Percentiles rank a stretch among this genome's conserved stretches.
Conservation (phyloP, 176 grass and related monocot genomes). For the Avena insularis region DNA sequence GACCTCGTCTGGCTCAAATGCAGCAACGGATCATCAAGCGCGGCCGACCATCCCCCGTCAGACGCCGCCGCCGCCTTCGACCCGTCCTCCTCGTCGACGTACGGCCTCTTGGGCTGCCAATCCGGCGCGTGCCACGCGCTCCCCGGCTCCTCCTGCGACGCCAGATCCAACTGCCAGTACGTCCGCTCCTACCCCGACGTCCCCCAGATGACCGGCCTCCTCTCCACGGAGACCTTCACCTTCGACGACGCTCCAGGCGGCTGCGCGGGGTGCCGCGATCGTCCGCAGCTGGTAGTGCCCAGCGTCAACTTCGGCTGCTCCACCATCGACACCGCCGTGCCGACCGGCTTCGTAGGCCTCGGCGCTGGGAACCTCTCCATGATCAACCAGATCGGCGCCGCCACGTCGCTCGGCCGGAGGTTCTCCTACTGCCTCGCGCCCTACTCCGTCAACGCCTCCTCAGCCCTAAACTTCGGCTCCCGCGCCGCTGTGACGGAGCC, state of each 20-base stretch:
- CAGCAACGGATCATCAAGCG: background rate
- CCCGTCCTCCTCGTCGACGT: no score
- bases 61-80: background rate
- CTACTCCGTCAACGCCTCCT: constrained; percentile 27
- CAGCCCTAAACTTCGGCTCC: constrained; percentile 56
- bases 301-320: constrained; percentile 60
- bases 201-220: constrained; percentile 37
- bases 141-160: constrained; percentile 28
- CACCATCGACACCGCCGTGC: constrained; percentile 1
- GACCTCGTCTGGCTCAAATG: constrained; percentile 66
- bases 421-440: constrained; percentile 80
- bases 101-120: no score
- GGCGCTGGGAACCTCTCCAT: constrained; percentile 53
- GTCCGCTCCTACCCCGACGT: constrained; percentile 51
- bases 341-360: constrained; percentile 53
- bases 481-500: no score
- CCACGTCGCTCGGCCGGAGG: constrained; percentile 21
- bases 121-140: no score
- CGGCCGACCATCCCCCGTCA: background rate
- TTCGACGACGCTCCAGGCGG: constrained; percentile 25
- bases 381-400: constrained; percentile 45
- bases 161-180: constrained; percentile 44
- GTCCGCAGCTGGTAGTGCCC: background rate
- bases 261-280: background rate
- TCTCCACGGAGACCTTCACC: constrained; percentile 65